phyloP scores from a whole-genome alignment of 164 flowering plant genomes.

The Cinnamomum micranthum region DNA sequence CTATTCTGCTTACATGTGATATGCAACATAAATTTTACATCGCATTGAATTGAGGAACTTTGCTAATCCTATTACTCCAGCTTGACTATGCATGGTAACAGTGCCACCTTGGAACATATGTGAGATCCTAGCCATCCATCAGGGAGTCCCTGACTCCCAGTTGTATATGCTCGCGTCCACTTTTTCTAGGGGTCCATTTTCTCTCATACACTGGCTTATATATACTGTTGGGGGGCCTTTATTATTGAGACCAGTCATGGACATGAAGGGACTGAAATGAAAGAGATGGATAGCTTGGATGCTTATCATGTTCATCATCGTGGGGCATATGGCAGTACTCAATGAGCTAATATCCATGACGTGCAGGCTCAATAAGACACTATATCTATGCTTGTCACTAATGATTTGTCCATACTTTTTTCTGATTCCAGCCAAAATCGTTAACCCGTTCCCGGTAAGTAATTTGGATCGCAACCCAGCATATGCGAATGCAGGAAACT shows the following conservation, averaged over 20 bases:
- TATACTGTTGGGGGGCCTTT: too few species aligned
- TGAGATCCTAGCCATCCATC: not conserved
- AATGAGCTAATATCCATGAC: not conserved
- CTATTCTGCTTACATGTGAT: not conserved
- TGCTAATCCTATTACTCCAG: not conserved
- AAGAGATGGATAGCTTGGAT: not conserved
- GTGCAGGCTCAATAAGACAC: not conserved
- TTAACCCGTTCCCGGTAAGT: conserved; percentile 16
- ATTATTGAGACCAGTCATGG: too few species aligned
- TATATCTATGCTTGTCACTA: not conserved
- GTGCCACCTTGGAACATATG: not conserved
- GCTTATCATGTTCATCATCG: not conserved
- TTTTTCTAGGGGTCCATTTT: too few species aligned
- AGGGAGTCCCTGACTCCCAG: not conserved
- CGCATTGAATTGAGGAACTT: not conserved
- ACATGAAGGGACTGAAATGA: not conserved
- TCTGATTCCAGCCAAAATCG: conserved; percentile 29
- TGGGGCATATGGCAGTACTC: not conserved
- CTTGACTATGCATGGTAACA: not conserved
- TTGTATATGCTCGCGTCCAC: too few species aligned
- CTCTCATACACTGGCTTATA: too few species aligned
- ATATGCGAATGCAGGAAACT: conserved; percentile 26
- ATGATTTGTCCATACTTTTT: conserved; percentile 1
- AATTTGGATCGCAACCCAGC: conserved; percentile 29
- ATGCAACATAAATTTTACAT: not conserved